phyloP scores from a whole-genome alignment of 768 basidiomycete species.

The Galerina sulciceps region DNA sequence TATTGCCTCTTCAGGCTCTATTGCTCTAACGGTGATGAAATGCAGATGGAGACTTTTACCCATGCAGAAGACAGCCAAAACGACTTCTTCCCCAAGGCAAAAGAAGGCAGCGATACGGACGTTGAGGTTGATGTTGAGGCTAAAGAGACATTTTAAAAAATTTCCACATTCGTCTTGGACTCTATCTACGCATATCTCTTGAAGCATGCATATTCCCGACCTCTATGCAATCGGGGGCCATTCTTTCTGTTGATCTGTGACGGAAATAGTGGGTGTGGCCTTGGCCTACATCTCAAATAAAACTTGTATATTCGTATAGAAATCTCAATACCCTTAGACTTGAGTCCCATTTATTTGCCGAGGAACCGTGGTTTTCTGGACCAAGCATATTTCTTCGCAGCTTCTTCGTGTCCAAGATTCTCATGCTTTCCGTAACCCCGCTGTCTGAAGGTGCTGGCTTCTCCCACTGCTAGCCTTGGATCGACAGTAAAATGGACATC shows the following conservation, averaged over 20 bases:
- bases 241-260: too few species aligned
- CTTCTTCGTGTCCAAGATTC: not conserved
- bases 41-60: conserved; percentile 55
- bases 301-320: too few species aligned
- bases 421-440: not conserved
- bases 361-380: too few species aligned
- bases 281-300: too few species aligned
- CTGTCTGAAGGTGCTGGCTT: not conserved
- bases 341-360: too few species aligned
- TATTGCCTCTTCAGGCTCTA: not conserved
- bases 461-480: not conserved
- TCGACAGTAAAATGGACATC: not conserved
- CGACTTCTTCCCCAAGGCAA: conserved; percentile 23
- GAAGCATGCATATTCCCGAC: too few species aligned
- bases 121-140: conserved; percentile 36
- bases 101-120: conserved; percentile 34
- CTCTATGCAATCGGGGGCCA: too few species aligned
- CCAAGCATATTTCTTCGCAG: too few species aligned
- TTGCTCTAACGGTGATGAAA: not conserved
- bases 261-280: too few species aligned
- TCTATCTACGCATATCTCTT: not conserved
- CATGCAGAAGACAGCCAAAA: conserved; percentile 35
- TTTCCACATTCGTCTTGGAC: not conserved
- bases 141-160: conserved; percentile 24
- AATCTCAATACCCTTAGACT: not conserved